These are phyloP conservation scores for Aspergillus novoparasiticus DNA, from an alignment of 2,329 filamentous ascomycete species.

Conservation along the genomic window DNA sequence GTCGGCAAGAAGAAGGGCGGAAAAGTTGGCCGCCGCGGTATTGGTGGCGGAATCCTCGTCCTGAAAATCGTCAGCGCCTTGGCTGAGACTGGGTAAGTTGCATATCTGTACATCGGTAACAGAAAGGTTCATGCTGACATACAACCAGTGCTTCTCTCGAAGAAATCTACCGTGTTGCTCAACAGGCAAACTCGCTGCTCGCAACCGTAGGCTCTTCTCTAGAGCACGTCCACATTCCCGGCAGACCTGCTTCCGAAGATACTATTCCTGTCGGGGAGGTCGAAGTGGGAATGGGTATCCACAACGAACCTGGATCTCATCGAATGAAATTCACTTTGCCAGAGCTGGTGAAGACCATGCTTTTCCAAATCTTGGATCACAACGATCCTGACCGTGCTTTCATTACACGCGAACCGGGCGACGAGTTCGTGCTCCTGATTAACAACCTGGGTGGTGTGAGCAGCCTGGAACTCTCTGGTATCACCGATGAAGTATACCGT, in stretches of 20 bases:
- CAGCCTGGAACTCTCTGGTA: conserved; percentile 66
- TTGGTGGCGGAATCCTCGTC: conserved; percentile 89
- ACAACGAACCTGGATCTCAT: conserved; percentile 64
- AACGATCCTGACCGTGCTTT: conserved; percentile 67
- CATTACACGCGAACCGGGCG: conserved; percentile 57
- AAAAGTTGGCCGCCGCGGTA: conserved; percentile 89
- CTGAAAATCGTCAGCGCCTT: conserved; percentile 86
- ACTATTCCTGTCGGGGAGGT: conserved; percentile 56
- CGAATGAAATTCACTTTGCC: conserved; percentile 53
- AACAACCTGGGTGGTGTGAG: conserved; percentile 73
- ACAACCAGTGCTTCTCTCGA: conserved; percentile 56
- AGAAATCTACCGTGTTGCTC: conserved; percentile 72
- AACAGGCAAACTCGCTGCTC: conserved; percentile 71
- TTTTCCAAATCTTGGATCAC: conserved; percentile 64
- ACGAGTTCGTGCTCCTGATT: conserved; percentile 65
- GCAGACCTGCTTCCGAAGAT: conserved; percentile 63
- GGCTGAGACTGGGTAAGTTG: conserved; percentile 66
- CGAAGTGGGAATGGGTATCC: conserved; percentile 74
- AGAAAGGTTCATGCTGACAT: neutral
- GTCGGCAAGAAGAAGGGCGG: conserved; percentile 79
- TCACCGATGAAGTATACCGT: conserved; percentile 66
- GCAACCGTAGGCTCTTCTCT: conserved; percentile 85
- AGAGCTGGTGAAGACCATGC: conserved; percentile 61
- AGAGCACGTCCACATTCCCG: conserved; percentile 91
- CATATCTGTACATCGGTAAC: neutral